Percentiles rank a stretch among this genome's conserved stretches.
These are phyloP conservation scores for Porphyra umbilicalis DNA, from an alignment of 31 red algal species.

Conservation along the genomic window DNA sequence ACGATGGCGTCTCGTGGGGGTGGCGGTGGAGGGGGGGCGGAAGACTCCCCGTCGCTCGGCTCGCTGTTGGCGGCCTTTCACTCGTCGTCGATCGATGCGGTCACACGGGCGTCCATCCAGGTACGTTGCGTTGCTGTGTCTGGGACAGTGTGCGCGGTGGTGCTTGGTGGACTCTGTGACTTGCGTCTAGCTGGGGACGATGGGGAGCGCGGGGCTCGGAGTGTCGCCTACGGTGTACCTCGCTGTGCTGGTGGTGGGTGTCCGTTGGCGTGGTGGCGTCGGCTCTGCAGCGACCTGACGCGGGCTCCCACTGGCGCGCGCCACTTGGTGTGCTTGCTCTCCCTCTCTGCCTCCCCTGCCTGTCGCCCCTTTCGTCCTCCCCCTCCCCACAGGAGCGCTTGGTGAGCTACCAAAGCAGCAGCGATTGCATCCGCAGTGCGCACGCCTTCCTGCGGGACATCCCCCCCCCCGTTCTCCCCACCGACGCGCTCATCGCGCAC, in stretches of 20 bases:
- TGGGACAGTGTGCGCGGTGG: not conserved
- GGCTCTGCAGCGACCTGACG: not conserved
- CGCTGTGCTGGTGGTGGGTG: not conserved
- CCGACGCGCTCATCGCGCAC: not conserved
- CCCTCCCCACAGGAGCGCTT: not conserved
- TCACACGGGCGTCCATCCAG: not conserved
- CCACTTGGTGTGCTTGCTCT: not conserved
- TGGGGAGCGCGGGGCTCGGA: not conserved
- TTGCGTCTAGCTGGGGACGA: not conserved
- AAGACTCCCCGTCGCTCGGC: not conserved
- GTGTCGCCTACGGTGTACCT: not conserved
- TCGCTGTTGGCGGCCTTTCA: not conserved
- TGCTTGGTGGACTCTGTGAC: not conserved
- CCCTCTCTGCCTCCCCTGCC: not conserved
- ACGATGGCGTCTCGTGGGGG: not conserved
- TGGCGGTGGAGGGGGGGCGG: not conserved
- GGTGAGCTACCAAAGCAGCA: not conserved
- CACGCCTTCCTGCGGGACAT: not conserved
- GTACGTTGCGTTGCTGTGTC: not conserved
- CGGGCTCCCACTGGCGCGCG: not conserved
- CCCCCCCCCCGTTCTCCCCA: not conserved
- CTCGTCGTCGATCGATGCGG: not conserved
- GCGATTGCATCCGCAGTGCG: not conserved
- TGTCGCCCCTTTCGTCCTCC: not conserved
- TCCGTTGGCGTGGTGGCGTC: not conserved